Evolutionary conservation across 352 stramenopile species (phyloP).

Genomic region (Pythium coloratum): DNA sequence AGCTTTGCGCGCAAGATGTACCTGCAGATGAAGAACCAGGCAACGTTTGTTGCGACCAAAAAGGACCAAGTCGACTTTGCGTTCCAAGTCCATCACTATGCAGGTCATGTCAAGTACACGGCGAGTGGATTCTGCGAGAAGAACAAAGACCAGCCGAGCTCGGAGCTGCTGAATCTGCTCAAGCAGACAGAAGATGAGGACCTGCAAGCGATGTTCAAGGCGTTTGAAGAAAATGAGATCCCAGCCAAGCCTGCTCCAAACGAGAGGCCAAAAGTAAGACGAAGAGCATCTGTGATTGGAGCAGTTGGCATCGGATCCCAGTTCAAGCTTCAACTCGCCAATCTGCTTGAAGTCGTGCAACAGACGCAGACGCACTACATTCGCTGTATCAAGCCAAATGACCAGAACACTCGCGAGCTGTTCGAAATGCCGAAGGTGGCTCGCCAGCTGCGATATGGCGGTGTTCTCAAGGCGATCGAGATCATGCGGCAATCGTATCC

Average conservation of each 20-base stretch:
- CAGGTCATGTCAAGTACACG: slow-evolving; percentile 72
- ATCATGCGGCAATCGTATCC: slow-evolving; percentile 85
- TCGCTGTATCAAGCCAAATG: slow-evolving; percentile 98
- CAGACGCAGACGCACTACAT: slow-evolving; percentile 97
- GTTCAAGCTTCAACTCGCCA: slow-evolving; percentile 93
- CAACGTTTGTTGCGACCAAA: slow-evolving; percentile 57
- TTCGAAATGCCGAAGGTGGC: slow-evolving; percentile 88
- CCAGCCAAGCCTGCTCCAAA: slow-evolving; percentile 23
- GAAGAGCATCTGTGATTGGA: slow-evolving; percentile 68
- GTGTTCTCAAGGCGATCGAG: slow-evolving; percentile 82
- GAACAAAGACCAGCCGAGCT: slow-evolving; percentile 87
- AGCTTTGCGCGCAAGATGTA: slow-evolving; percentile 80
- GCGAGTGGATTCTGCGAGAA: slow-evolving; percentile 84
- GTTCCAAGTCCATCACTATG: slow-evolving; percentile 86
- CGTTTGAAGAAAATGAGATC: slow-evolving; percentile 61
- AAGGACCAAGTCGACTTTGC: slow-evolving; percentile 68
- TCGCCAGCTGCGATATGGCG: slow-evolving; percentile 78
- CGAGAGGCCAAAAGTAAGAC: slow-evolving; percentile 51
- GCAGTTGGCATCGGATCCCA: slow-evolving; percentile 87
- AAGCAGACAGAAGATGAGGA: slow-evolving; percentile 59
- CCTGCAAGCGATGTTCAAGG: slow-evolving; percentile 64
- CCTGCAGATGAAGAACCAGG: slow-evolving; percentile 56
- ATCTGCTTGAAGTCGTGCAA: slow-evolving; percentile 92
- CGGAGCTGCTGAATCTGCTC: slow-evolving; percentile 68
- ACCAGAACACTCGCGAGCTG: slow-evolving; percentile 85